A percentile compares a stretch with the other conserved stretches of the same genome.
phyloP scores from a whole-genome alignment of 371 early-diverging fungal genomes.

The Dentiscutata heterogama region DNA sequence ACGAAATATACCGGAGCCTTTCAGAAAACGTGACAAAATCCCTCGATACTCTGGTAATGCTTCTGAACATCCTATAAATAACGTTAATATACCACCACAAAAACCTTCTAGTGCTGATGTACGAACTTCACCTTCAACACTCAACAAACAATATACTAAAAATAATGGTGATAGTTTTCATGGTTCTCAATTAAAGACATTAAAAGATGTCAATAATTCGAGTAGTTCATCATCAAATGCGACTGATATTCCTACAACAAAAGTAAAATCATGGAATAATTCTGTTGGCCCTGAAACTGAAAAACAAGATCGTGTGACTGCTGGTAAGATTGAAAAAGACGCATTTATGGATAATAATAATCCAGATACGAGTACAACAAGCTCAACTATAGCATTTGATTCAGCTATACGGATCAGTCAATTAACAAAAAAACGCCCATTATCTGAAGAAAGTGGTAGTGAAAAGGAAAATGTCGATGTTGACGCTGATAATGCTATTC shows the following conservation, averaged over 20 bases:
- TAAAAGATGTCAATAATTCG: background rate
- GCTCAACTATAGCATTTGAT: background rate
- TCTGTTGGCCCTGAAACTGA: constrained; percentile 21
- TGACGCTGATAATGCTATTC: background rate
- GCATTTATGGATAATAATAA: background rate
- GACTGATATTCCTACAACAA: background rate
- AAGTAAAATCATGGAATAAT: constrained; percentile 26
- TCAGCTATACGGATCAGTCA: background rate
- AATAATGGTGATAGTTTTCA: constrained; percentile 17
- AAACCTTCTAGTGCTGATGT: background rate
- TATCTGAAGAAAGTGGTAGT: background rate
- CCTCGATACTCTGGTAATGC: constrained; percentile 36
- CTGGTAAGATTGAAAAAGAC: background rate
- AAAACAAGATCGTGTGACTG: background rate
- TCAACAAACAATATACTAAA: background rate
- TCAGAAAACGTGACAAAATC: constrained; percentile 42
- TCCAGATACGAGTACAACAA: background rate
- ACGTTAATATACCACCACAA: background rate
- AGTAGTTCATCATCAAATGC: background rate
- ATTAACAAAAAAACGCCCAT: background rate
- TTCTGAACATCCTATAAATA: background rate
- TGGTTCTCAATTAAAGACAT: background rate
- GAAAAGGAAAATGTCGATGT: background rate
- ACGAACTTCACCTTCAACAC: background rate
- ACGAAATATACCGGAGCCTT: constrained; percentile 29